phyloP scores from a whole-genome alignment of 805 yeast species.

The Kluyveromyces wickerhamii region DNA sequence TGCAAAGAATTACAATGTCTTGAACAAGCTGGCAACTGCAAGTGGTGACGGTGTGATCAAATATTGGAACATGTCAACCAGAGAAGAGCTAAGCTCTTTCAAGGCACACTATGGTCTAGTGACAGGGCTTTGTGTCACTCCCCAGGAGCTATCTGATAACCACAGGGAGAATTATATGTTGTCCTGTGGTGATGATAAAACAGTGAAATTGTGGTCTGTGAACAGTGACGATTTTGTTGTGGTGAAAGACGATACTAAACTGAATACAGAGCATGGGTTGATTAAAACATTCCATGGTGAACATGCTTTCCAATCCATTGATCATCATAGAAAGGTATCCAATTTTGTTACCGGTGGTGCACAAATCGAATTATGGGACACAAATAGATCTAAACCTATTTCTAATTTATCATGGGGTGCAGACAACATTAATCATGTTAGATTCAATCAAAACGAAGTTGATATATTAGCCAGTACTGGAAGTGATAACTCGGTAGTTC shows the following conservation, averaged over 20 bases:
- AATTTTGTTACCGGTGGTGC: constrained; percentile 91
- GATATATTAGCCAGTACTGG: constrained; percentile 84
- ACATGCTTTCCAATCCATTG: constrained; percentile 75
- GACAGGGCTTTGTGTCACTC: constrained; percentile 74
- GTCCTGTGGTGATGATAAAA: constrained; percentile 88
- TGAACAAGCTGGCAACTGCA: constrained; percentile 80
- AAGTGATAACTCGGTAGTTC: constrained; percentile 80
- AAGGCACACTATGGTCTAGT: constrained; percentile 89
- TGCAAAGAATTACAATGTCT: constrained; percentile 64
- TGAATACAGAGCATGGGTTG: constrained; percentile 43
- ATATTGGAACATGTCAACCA: constrained; percentile 82
- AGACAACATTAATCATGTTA: constrained; percentile 75
- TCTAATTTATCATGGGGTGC: constrained; percentile 92
- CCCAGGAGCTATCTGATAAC: constrained; percentile 25
- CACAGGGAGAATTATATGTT: constrained; percentile 41
- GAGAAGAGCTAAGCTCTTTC: constrained; percentile 67
- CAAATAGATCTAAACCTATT: constrained; percentile 66
- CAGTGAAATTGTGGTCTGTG: constrained; percentile 84
- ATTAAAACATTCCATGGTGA: constrained; percentile 76
- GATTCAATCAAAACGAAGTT: constrained; percentile 85
- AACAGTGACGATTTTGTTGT: constrained; percentile 40
- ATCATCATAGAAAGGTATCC: constrained; percentile 70
- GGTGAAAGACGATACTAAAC: constrained; percentile 24
- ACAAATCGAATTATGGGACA: constrained; percentile 86
- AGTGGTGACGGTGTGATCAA: constrained; percentile 93